A percentile compares a stretch with the other conserved stretches of the same genome.
These are phyloP conservation scores for Aeminium ludgeri DNA, from an alignment of 495 filamentous ascomycete species.

Conservation along the genomic window DNA sequence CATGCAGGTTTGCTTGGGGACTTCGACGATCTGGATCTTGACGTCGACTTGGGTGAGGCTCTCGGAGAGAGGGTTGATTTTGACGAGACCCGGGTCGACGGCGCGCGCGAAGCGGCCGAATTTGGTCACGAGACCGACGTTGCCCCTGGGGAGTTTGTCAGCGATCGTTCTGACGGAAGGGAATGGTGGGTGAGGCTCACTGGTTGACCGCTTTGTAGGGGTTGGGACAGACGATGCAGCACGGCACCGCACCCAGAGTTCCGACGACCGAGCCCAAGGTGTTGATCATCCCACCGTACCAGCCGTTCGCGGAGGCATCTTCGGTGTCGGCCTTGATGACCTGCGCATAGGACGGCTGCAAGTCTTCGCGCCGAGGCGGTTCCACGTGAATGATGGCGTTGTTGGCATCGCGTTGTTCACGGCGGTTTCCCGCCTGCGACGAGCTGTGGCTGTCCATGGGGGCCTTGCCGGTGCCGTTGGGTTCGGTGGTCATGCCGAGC, in stretches of 20 bases:
- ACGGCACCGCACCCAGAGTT: slow-evolving; percentile 72
- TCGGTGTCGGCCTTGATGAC: slow-evolving; percentile 47
- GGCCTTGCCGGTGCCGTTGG: slow-evolving; percentile 11
- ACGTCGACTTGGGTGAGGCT: slow-evolving; percentile 83
- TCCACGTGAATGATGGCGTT: slow-evolving; percentile 53
- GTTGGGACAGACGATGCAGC: slow-evolving; percentile 85
- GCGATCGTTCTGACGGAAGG: neutral
- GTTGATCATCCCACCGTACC: slow-evolving; percentile 84
- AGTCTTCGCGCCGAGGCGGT: slow-evolving; percentile 62
- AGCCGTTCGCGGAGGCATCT: slow-evolving; percentile 60
- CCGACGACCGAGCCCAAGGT: slow-evolving; percentile 61
- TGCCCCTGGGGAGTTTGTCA: slow-evolving; percentile 33
- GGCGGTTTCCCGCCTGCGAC: neutral
- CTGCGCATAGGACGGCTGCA: slow-evolving; percentile 79
- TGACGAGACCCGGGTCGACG: slow-evolving; percentile 92
- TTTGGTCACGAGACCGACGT: slow-evolving; percentile 86
- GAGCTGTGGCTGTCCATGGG: slow-evolving; percentile 5
- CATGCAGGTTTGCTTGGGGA: slow-evolving; percentile 95
- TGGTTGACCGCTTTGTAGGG: slow-evolving; percentile 75
- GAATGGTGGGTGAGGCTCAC: neutral
- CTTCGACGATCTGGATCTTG: slow-evolving; percentile 98
- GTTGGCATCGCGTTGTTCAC: neutral
- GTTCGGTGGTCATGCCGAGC: slow-evolving; percentile 5
- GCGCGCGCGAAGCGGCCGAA: slow-evolving; percentile 94
- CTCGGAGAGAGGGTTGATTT: slow-evolving; percentile 94